Conservation (phyloP, 2,329 filamentous ascomycete genomes). For the Colletotrichum higginsianum region DNA sequence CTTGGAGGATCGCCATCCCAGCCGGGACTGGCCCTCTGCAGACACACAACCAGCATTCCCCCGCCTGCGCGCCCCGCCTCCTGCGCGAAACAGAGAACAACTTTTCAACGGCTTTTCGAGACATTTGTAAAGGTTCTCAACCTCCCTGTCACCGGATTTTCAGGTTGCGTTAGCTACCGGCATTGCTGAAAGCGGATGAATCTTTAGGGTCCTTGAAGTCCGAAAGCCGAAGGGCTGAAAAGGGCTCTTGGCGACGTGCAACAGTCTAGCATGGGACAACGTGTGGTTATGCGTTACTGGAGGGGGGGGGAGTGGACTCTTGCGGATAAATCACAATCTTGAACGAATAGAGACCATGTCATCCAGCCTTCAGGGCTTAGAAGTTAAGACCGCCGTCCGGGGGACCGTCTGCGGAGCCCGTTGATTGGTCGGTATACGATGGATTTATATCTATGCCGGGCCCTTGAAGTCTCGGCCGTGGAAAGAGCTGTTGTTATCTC, state of each 20-base stretch:
- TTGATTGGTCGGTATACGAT: neutral
- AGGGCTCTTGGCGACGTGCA: too few species aligned
- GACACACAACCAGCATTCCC: neutral
- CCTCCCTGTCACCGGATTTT: neutral
- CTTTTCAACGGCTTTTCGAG: too few species aligned
- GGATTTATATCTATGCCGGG: neutral
- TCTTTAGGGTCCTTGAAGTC: too few species aligned
- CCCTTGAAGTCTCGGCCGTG: neutral
- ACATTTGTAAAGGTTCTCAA: neutral
- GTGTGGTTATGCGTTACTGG: too few species aligned
- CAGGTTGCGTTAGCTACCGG: neutral
- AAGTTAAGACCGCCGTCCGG: neutral
- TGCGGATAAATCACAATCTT: too few species aligned
- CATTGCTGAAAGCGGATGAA: neutral
- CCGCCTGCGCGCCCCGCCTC: neutral
- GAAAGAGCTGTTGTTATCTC: neutral
- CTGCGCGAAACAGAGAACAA: neutral
- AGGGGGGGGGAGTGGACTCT: too few species aligned
- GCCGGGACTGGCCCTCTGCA: neutral
- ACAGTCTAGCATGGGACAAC: too few species aligned
- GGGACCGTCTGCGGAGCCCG: neutral
- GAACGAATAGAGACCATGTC: neutral
- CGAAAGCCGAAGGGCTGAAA: neutral
- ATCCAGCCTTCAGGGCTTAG: neutral
- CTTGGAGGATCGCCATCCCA: slow-evolving; percentile 2